phyloP scores from a whole-genome alignment of 371 early-diverging fungal species.

The Rhizopus delemar region DNA sequence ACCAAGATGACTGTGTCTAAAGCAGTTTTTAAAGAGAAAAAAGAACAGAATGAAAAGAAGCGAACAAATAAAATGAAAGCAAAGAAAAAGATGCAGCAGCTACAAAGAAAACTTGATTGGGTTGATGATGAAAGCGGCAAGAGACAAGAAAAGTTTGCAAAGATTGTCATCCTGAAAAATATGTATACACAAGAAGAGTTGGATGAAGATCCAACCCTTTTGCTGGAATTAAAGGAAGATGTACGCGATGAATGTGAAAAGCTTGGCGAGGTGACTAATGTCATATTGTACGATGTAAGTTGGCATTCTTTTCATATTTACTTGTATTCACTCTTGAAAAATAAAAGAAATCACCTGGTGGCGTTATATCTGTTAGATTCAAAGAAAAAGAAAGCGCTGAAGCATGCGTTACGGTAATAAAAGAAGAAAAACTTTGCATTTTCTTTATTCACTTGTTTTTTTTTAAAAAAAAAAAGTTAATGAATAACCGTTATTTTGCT shows the following conservation, averaged over 20 bases:
- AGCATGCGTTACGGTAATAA: slow-evolving; percentile 75
- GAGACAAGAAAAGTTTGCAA: slow-evolving; percentile 72
- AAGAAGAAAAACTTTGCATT: background rate
- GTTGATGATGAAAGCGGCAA: slow-evolving; percentile 76
- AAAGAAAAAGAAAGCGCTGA: slow-evolving; percentile 78
- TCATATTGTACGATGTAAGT: slow-evolving; percentile 83
- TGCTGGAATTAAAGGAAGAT: slow-evolving; percentile 92
- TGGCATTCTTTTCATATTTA: background rate
- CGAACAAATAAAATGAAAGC: slow-evolving; percentile 59
- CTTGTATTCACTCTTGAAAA: background rate
- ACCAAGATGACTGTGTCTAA: slow-evolving; percentile 68
- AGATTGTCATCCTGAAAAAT: slow-evolving; percentile 87
- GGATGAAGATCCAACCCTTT: slow-evolving; percentile 83
- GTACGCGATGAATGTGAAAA: slow-evolving; percentile 92
- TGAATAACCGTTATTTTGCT: slow-evolving; percentile 91
- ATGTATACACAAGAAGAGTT: slow-evolving; percentile 92
- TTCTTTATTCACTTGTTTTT: background rate
- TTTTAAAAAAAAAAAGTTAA: slow-evolving; percentile 51
- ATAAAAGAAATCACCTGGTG: slow-evolving; percentile 76
- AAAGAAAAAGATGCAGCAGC: slow-evolving; percentile 72
- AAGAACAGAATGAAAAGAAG: slow-evolving; percentile 34
- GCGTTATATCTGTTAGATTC: slow-evolving; percentile 87
- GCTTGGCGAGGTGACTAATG: slow-evolving; percentile 90
- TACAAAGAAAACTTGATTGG: slow-evolving; percentile 92
- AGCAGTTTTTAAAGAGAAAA: slow-evolving; percentile 75